phyloP scores from a whole-genome alignment of 2,329 filamentous ascomycete species.

The Trichoderma endophyticum region DNA sequence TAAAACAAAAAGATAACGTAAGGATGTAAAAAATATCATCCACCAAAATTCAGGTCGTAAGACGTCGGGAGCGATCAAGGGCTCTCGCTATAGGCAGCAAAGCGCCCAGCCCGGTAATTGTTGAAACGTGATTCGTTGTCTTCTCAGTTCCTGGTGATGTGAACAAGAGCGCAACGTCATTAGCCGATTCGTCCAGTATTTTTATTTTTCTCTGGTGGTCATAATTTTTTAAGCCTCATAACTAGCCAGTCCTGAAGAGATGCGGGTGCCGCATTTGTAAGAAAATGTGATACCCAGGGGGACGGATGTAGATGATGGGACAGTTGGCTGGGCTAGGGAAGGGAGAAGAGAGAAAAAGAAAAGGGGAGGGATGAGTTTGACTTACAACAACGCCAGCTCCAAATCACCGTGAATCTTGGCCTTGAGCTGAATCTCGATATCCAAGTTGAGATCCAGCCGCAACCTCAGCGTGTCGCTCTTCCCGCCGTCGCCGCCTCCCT shows the following conservation, averaged over 20 bases:
- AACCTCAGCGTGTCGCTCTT: constrained; percentile 59
- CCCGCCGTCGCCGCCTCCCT: constrained; percentile 34
- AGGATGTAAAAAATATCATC: background rate
- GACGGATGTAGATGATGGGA: background rate
- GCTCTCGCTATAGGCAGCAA: background rate
- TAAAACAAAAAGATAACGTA: background rate
- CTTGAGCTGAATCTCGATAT: constrained; percentile 82
- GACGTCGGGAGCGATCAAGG: background rate
- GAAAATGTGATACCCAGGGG: constrained; percentile 8
- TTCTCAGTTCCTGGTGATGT: constrained; percentile 16
- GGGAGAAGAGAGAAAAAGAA: background rate
- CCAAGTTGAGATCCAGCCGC: constrained; percentile 74
- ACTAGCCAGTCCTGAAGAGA: constrained; percentile 19
- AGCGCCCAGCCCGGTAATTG: background rate
- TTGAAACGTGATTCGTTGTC: background rate
- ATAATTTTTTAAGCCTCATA: background rate
- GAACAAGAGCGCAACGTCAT: constrained; percentile 6
- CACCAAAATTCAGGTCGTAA: background rate
- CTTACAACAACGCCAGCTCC: constrained; percentile 66
- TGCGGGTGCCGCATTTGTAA: constrained; percentile 14
- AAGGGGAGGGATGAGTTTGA: constrained; percentile 18
- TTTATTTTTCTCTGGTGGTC: background rate
- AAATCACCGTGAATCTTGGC: constrained; percentile 82
- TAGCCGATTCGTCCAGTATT: background rate
- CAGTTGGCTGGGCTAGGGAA: background rate